These are phyloP conservation scores for Drechslera avenae DNA, from an alignment of 2,329 filamentous ascomycete genomes.

Conservation along the genomic window DNA sequence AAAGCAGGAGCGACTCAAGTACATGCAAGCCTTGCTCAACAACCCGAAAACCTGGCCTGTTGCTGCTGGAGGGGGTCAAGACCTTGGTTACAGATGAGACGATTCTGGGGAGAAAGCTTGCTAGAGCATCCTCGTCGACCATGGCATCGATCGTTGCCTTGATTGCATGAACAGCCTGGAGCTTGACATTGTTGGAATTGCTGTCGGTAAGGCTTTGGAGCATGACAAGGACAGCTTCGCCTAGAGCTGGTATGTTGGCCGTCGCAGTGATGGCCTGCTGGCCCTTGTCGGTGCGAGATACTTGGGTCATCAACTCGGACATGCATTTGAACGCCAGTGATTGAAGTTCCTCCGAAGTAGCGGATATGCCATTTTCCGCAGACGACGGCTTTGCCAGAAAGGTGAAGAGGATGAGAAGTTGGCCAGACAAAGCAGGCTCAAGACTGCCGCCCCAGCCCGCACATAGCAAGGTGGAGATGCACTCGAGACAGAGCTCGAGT, in stretches of 20 bases:
- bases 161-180: conserved; percentile 70
- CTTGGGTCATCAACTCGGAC: conserved; percentile 65
- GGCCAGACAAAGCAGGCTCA: conserved; percentile 73
- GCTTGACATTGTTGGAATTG: conserved; percentile 69
- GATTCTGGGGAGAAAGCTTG: conserved; percentile 85
- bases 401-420: conserved; percentile 83
- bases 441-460: conserved; percentile 80
- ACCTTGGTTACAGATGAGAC: conserved; percentile 80
- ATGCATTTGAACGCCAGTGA: conserved; percentile 74
- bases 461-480: conserved; percentile 72
- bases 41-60: conserved; percentile 65
- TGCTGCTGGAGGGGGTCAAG: conserved; percentile 69
- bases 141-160: conserved; percentile 66
- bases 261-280: conserved; percentile 59
- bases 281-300: conserved; percentile 57
- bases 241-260: conserved; percentile 74
- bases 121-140: conserved; percentile 73
- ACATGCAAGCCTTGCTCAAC: conserved; percentile 66
- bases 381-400: conserved; percentile 77
- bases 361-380: conserved; percentile 53
- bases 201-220: conserved; percentile 74
- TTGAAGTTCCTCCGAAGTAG: conserved; percentile 74
- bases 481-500: conserved; percentile 77
- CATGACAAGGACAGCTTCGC: conserved; percentile 80
- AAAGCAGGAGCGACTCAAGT: conserved; percentile 55